Percentiles rank a stretch among this genome's conserved stretches.
Evolutionary conservation across 2,329 filamentous ascomycete species (phyloP).

Genomic region (Sporothrix inflata): DNA sequence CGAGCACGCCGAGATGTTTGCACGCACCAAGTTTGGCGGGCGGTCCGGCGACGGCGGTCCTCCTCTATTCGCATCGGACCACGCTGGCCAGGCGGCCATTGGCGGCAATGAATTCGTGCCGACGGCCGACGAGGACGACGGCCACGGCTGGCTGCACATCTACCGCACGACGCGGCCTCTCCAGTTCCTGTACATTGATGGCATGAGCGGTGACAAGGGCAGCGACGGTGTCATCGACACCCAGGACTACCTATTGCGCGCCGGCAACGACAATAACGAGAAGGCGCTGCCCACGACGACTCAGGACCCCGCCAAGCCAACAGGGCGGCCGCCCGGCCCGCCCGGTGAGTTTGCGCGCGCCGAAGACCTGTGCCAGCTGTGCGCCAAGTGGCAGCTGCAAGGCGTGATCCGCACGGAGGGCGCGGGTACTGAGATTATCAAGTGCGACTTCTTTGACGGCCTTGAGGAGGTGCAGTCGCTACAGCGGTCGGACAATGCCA

Average conservation of each 20-base stretch:
- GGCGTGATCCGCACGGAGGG: slow-evolving; percentile 30
- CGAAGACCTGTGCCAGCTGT: slow-evolving; percentile 27
- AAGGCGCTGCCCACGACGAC: not conserved
- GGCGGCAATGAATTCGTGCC: not conserved
- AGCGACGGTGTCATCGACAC: slow-evolving; percentile 68
- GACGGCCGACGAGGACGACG: not conserved
- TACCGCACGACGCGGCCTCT: slow-evolving; percentile 63
- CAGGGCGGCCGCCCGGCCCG: slow-evolving; percentile 15
- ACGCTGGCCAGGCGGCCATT: not conserved
- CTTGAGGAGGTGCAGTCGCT: slow-evolving; percentile 29
- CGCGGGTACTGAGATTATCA: slow-evolving; percentile 29
- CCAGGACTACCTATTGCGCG: slow-evolving; percentile 62
- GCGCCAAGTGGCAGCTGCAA: slow-evolving; percentile 27
- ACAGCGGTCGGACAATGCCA: slow-evolving; percentile 12
- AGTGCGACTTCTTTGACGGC: slow-evolving; percentile 29
- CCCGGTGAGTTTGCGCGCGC: slow-evolving; percentile 27
- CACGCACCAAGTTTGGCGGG: slow-evolving; percentile 39
- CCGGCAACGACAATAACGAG: not conserved
- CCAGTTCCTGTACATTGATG: slow-evolving; percentile 69
- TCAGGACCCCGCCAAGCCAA: not conserved
- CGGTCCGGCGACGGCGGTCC: not conserved
- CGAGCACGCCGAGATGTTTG: slow-evolving; percentile 72
- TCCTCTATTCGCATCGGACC: not conserved
- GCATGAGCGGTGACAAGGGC: slow-evolving; percentile 44
- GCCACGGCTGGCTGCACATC: slow-evolving; percentile 65